Evolutionary conservation across 192 early-diverging fungal genomes (phyloP).

Genomic region (Coemansia sp.): DNA sequence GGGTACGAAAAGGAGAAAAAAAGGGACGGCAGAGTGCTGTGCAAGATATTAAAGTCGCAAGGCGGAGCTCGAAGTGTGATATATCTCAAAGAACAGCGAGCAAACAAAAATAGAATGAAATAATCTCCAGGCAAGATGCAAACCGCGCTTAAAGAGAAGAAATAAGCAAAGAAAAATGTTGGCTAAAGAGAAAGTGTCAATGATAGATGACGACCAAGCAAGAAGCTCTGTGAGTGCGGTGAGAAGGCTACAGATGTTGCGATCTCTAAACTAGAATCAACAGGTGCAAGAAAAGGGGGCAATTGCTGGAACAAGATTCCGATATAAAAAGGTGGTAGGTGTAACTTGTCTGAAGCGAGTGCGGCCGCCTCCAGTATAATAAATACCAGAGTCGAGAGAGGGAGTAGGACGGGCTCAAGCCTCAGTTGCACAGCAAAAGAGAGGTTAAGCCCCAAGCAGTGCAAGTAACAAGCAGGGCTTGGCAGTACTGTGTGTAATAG

Average conservation of each 20-base stretch:
- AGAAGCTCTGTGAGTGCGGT: background rate
- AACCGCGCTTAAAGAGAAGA: background rate
- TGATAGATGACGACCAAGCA: background rate
- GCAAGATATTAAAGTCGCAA: background rate
- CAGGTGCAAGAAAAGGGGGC: background rate
- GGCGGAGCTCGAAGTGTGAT: constrained; percentile 3
- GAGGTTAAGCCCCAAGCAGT: background rate
- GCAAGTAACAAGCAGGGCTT: background rate
- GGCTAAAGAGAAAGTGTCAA: background rate
- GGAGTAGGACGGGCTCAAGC: background rate
- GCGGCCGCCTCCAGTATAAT: background rate
- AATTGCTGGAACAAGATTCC: background rate
- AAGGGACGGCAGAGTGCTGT: background rate
- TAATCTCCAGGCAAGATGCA: constrained; percentile 1
- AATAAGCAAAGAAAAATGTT: background rate
- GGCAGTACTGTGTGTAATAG: background rate
- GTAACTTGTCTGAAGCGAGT: no score
- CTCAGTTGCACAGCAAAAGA: constrained; percentile 1
- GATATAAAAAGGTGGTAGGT: no score
- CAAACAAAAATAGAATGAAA: background rate
- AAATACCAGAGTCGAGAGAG: background rate
- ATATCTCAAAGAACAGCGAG: background rate
- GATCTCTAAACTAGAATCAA: background rate
- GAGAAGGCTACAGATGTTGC: no score
- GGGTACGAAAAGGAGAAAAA: background rate